phyloP scores from a whole-genome alignment of 2,329 filamentous ascomycete genomes.

The Neofusicoccum laricinum region DNA sequence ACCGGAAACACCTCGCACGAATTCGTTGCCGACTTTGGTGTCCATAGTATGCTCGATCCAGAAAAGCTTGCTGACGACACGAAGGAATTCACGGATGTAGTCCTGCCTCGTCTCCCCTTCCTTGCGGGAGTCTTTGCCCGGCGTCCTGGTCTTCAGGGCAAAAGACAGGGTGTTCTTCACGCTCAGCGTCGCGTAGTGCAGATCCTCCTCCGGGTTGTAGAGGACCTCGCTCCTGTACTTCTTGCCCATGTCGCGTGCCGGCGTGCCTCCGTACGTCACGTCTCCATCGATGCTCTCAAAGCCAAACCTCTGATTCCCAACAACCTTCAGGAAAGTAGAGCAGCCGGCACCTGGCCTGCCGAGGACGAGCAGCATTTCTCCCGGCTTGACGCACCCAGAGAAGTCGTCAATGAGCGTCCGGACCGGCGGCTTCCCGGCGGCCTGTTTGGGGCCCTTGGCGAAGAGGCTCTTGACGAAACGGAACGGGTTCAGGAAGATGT shows the following conservation, averaged over 20 bases:
- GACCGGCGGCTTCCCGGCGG: constrained; percentile 52
- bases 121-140: constrained; percentile 58
- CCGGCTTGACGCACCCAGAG: constrained; percentile 68
- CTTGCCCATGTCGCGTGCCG: constrained; percentile 50
- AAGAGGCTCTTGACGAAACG: constrained; percentile 52
- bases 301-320: constrained; percentile 62
- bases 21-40: constrained; percentile 73
- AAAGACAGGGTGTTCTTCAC: constrained; percentile 73
- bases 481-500: constrained; percentile 60
- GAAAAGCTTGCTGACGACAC: constrained; percentile 68
- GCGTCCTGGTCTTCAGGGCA: constrained; percentile 66
- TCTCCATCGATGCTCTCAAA: constrained; percentile 59
- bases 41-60: constrained; percentile 69
- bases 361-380: constrained; percentile 69
- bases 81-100: constrained; percentile 60
- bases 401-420: constrained; percentile 64
- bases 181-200: constrained; percentile 75
- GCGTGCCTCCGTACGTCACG: constrained; percentile 53
- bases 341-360: constrained; percentile 69
- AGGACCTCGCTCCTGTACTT: constrained; percentile 64
- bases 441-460: constrained; percentile 40
- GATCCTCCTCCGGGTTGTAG: constrained; percentile 76
- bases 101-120: constrained; percentile 60
- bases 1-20: constrained; percentile 60
- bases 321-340: constrained; percentile 67